Evolutionary conservation across 2,329 filamentous ascomycete species (phyloP).

Genomic region (Nothophaeocryptopus gaeumannii): DNA sequence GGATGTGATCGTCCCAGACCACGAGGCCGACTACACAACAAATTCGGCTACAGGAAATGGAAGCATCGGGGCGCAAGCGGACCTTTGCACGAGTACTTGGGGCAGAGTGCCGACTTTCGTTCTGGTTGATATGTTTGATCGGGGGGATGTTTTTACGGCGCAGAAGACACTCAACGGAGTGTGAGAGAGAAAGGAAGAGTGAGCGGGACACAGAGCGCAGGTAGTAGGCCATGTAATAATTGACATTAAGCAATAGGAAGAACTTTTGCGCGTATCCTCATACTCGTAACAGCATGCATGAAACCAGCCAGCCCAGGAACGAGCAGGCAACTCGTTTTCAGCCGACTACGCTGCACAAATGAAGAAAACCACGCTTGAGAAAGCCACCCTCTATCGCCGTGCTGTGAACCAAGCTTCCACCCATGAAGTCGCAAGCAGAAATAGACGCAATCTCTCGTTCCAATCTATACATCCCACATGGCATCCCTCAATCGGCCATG

Average conservation of each 20-base stretch:
- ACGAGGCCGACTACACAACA: constrained; percentile 37
- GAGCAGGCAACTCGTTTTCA: no score
- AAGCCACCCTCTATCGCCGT: no score
- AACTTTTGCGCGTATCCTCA: background rate
- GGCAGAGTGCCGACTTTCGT: constrained; percentile 42
- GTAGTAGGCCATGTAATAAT: no score
- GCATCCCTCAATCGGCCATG: background rate
- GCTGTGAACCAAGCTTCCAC: no score
- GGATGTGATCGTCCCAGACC: constrained; percentile 40
- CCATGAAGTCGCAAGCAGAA: no score
- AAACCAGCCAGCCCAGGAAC: no score
- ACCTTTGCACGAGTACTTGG: constrained; percentile 39
- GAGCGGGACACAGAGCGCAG: no score
- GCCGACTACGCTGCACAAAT: no score
- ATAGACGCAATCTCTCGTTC: no score
- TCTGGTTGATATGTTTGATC: constrained; percentile 46
- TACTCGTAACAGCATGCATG: no score
- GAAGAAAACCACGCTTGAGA: no score
- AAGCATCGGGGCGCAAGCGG: constrained; percentile 45
- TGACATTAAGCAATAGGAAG: background rate
- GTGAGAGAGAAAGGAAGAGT: background rate
- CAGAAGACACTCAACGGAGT: constrained; percentile 41
- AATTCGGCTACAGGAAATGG: constrained; percentile 46
- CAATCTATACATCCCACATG: background rate
- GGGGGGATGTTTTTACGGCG: constrained; percentile 42